Base-by-base conservation (phyloP, 345 rosid species). In the Rhodomyrtus tomentosa region DNA sequence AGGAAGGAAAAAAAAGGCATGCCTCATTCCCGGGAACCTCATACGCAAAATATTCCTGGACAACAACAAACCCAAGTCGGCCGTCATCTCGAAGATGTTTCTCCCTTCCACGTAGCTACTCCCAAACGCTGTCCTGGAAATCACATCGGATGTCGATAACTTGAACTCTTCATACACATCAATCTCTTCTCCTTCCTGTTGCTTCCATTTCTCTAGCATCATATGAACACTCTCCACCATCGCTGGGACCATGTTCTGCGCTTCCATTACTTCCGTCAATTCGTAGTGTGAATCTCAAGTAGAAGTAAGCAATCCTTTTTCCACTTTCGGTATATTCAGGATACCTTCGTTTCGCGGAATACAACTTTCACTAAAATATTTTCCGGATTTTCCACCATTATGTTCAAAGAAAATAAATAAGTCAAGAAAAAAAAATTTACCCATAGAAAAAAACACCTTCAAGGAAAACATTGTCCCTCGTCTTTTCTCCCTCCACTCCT, bases 101-200 rank as follows among this genome's bases (percentile, higher is more conserved):
- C 91, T 56, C 38, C 92, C 92, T 84, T 91, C 87, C 24, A 84
- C 10, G 55, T 89, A 90, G 48, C 88, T 90, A n/a, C 91, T 90
- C 32, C 92, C 92, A 74, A 91, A 91, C 11, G 92, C 89, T 42
- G 92, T 90, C 86, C 90, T 87, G 1, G 91, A 90, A 62, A 84
- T 91, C 74, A 89, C 42, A 83, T 91, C 89, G 6, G 91, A 89
- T 38, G 92, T 90, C 50, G 86, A 87, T 4, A 90, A 15, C 84
- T 72, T 91, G 53, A 91, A 62, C 81, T 93, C 90, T 27, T 84
- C n/a, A 25, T 50, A 79, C 10, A 87, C 90, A 24, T 91, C 92
- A 9, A 91, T 89, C 87, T 93, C 92, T 58, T 86, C 87, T 1
- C 85, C 88, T 42, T 84, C 89, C 32, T 85, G 81, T 4, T 84